Evolutionary conservation across 2,329 filamentous ascomycete species (phyloP), one percentile per base, ranked within the genome.

Genomic region (Aspergillus fischeri): DNA sequence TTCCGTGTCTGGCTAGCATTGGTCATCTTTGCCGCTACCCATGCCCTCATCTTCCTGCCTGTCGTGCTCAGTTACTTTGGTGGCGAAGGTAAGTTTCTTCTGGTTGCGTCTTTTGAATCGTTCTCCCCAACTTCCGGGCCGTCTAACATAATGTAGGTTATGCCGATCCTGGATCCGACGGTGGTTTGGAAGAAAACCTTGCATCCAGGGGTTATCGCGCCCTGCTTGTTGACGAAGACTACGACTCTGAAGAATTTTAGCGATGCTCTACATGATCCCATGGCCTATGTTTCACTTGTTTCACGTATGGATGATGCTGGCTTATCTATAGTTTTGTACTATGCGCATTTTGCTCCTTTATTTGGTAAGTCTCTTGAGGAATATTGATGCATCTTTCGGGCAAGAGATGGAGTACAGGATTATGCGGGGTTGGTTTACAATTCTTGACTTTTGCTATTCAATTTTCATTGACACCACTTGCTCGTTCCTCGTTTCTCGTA

Each of bases 1-100:
- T 99, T 99, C 82, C 85, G 94, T 47, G 90, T 99, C 47, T 99
- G 94, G 94, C 79, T 97, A 20, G 89, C 92, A 6, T 83, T 99
- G 54, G 92, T 99, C 10, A 73, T 95, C 9, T 93, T 96, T 73
- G 95, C 92, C 2, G 91, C 91, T 7, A 82, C 87, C 9, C 94
- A 99, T 73, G 91, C 94, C 0, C 80, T 99, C 50, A 83, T 99
- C 7, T 96, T 97, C 73, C 78, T 99, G 66, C 94, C 94, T 0
- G 94, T 97, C 1, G 88, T 90, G 1, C 80, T 99, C 63, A 95
- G 90, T 69, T 80, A 97, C 51, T 82, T 90, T 52, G 94, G 94
- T 20, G 94, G 94, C 1, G 84, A 88, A 64, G 92, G 83, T 85
- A 73, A 70, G 79, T 75, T 44, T 56, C 53, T 42, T 21, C 14